A percentile compares a stretch with the other conserved stretches of the same genome.
phyloP scores from a whole-genome alignment of 305 asterid species.

The Plantago lanceolata region DNA sequence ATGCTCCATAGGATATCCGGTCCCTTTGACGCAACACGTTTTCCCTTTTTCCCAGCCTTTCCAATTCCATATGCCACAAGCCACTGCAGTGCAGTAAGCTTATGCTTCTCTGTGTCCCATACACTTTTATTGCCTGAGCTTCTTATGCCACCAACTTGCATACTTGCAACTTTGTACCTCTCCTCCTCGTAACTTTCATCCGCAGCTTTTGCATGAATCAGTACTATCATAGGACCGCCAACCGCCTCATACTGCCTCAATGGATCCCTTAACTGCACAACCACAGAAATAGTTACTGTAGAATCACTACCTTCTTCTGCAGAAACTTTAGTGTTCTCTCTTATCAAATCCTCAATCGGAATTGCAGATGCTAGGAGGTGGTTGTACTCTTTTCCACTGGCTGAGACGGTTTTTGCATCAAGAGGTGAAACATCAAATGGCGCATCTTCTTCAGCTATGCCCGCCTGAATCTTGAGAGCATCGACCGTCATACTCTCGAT shows the following conservation, averaged over 20 bases:
- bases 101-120: constrained; percentile 76
- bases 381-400: constrained; percentile 27
- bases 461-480: constrained; percentile 69
- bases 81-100: constrained; percentile 82
- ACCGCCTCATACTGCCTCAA: constrained; percentile 80
- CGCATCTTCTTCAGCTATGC: constrained; percentile 57
- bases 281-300: constrained; percentile 33
- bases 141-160: constrained; percentile 70
- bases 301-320: constrained; percentile 20
- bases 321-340: constrained; percentile 11
- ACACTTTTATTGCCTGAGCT: constrained; percentile 29
- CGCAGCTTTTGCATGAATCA: constrained; percentile 39
- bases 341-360: constrained; percentile 58
- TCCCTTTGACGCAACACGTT: constrained; percentile 37
- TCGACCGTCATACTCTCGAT: constrained; percentile 69
- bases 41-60: constrained; percentile 57
- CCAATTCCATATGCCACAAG: constrained; percentile 62
- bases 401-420: constrained; percentile 24
- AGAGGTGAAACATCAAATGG: constrained; percentile 74
- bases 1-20: constrained; percentile 69
- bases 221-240: constrained; percentile 74
- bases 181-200: constrained; percentile 39
- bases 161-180: constrained; percentile 46
- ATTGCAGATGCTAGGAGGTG: constrained; percentile 47
- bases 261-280: constrained; percentile 77